Evolutionary conservation across 192 early-diverging fungal genomes (phyloP).

Genomic region (Backusella tuberculispora): DNA sequence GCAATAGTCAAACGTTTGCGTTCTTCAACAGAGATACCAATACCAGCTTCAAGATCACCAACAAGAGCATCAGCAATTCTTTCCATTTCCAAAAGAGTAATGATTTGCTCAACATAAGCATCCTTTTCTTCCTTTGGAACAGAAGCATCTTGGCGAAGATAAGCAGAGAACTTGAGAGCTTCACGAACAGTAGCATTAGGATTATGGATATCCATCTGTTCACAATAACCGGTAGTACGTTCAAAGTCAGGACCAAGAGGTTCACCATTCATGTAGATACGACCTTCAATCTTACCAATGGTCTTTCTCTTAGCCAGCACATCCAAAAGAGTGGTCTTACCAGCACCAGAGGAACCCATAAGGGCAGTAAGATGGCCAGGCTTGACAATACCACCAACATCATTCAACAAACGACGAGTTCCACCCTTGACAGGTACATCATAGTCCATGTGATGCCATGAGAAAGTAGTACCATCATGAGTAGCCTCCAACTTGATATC

Average conservation of each 20-base stretch:
- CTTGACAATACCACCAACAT: conserved; percentile 69
- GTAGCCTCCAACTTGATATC: conserved; percentile 46
- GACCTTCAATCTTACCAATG: conserved; percentile 61
- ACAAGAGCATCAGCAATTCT: conserved; percentile 62
- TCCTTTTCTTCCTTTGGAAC: conserved; percentile 57
- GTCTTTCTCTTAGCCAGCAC: conserved; percentile 80
- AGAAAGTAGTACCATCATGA: conserved; percentile 53
- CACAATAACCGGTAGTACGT: conserved; percentile 75
- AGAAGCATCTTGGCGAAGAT: conserved; percentile 66
- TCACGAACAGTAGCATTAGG: conserved; percentile 90
- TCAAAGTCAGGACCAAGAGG: conserved; percentile 55
- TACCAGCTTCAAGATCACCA: conserved; percentile 50
- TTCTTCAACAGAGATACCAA: conserved; percentile 84
- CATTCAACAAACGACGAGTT: conserved; percentile 65
- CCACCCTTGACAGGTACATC: conserved; percentile 65
- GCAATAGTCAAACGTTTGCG: conserved; percentile 84
- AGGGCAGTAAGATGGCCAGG: conserved; percentile 86
- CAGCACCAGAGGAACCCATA: conserved; percentile 94
- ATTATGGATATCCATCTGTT: conserved; percentile 89
- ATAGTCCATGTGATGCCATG: conserved; percentile 71
- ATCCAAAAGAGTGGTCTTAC: conserved; percentile 80
- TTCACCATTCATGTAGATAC: conserved; percentile 60
- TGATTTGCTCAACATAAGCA: conserved; percentile 53
- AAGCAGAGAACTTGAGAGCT: conserved; percentile 80
- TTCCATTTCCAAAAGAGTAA: conserved; percentile 60